Evolutionary conservation across 768 basidiomycete genomes (phyloP), one percentile per base, ranked within the genome.

Genomic region (Lactarius hatsudake): DNA sequence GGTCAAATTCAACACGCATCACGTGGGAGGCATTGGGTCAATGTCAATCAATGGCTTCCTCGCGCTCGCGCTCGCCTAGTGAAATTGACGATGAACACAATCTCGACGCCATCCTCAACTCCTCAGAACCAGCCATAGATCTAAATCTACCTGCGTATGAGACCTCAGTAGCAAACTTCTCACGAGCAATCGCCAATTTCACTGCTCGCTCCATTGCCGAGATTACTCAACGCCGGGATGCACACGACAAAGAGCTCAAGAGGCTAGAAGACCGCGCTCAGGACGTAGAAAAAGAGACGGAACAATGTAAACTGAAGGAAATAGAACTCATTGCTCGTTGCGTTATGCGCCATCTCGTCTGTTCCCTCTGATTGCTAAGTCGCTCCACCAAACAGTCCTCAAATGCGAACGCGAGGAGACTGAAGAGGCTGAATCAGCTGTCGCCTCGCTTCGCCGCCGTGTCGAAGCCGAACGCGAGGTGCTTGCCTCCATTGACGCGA

Each of bases 261-360:
- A 26, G 51, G 13, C 51, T 53, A 15, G 51, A 4, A 26, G 26
- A 15, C 59, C 86, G 84, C 74, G 84, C 78, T 10, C 82, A 86
- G 54, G 80, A 83, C 9, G 80, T 86, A 0, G 51, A 53, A 15
- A 53, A 26, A 28, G 51, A 53, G 51, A 26, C 84, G 2, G 87
- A 85, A 62, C 80, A 87, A 54, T 93, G 51, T 13, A 53, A 53
- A 53, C 15, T 53, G 2, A 53, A 53, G 72, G 94, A 95, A 76
- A 88, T 93, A 36, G 88, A 91, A 61, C 82, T 96, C 63, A 82
- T 93, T 2, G 83, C 85, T 64, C 84, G 93, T 94, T 75, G 63
- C 23, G 28, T 32, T 32, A 48, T n/a, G 56, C 28, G 38, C 71
- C 30, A 13, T 10, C 58, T 17, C n/a, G 55, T 28, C 45, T 28